phyloP scores from a whole-genome alignment of 2,329 filamentous ascomycete genomes.

The Exophiala sideris region DNA sequence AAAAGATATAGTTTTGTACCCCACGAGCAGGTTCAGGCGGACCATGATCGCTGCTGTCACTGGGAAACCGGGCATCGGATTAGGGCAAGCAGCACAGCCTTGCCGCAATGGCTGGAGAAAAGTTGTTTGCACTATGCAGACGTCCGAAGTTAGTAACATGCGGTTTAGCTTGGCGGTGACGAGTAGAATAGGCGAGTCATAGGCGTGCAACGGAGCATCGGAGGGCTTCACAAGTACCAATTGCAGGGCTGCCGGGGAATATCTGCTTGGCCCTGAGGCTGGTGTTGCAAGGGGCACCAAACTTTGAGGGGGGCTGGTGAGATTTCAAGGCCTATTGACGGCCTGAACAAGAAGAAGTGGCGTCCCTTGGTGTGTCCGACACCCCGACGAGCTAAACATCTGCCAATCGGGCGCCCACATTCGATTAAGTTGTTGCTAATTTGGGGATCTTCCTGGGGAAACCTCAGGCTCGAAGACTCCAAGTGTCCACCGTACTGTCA shows the following conservation, averaged over 20 bases:
- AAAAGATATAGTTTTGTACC: conserved; percentile 18
- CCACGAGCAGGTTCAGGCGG: background rate
- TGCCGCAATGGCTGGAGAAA: conserved; percentile 11
- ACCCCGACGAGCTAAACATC: conserved; percentile 1
- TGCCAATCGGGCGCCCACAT: conserved; percentile 6
- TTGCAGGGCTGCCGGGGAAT: too few species aligned
- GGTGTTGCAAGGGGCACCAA: too few species aligned
- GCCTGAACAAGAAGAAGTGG: too few species aligned
- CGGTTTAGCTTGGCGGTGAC: too few species aligned
- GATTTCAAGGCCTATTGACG: background rate
- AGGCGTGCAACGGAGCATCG: background rate
- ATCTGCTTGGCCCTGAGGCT: too few species aligned
- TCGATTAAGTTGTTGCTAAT: conserved; percentile 15
- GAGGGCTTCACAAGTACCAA: background rate
- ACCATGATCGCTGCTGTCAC: conserved; percentile 1
- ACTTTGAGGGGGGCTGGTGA: background rate
- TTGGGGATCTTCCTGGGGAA: conserved; percentile 16
- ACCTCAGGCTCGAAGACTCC: background rate
- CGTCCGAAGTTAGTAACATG: conserved; percentile 19
- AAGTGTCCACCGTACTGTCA: conserved; percentile 4
- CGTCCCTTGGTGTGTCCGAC: background rate
- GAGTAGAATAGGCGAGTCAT: background rate
- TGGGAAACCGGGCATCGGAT: background rate
- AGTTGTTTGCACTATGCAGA: conserved; percentile 2
- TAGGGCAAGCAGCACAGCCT: conserved; percentile 16